Evolutionary conservation across 1,139 yeast genomes (phyloP), one percentile per base, ranked within the genome.

Genomic region (Yamadazyma taylorii): DNA sequence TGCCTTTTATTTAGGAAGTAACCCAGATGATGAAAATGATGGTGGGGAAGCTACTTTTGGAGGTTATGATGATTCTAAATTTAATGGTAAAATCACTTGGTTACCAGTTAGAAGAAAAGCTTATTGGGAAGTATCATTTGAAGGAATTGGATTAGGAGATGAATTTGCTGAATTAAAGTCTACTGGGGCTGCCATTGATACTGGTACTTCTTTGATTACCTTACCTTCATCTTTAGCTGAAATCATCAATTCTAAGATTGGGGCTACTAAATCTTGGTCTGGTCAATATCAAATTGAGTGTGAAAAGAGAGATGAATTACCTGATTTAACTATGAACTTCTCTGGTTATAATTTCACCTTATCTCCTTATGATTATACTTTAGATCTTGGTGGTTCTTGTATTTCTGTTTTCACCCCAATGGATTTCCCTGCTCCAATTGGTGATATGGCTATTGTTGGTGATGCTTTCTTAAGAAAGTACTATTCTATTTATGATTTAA

Each of bases 101-200:
- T 78, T 92, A 66, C 98, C 98, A 41, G 94, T 92, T 44, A 88
- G 98, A 73, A 87, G 98, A 77, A 87, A 90, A 81, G 98, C 97
- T 26, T 92, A 92, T 78, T 92, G 98, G 98, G 98, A 92, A 73
- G 98, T 92, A 43, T 78, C 85, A 48, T 84, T 92, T 50, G 88
- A 88, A 53, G 90, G 96, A 53, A 73, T 92, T 58, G 87, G 90
- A 27, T 75, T 92, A 46, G 98, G 98, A 53, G 85, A 84, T 48
- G 96, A 92, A 67, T 85, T 77, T 55, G 96, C 97, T 34, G 81
- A 76, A 53, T 78, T 92, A 56, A 78, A 75, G 53, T 71, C 73
- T 55, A 83, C 92, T 45, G 98, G 98, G 63, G 98, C 97, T 53
- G 97, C 96, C 43, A 87, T 92, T 58, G 98, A 92, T 64, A 92